These are phyloP conservation scores for Herpetospermum pedunculosum DNA, from an alignment of 306 rosid genomes.

Conservation along the genomic window DNA sequence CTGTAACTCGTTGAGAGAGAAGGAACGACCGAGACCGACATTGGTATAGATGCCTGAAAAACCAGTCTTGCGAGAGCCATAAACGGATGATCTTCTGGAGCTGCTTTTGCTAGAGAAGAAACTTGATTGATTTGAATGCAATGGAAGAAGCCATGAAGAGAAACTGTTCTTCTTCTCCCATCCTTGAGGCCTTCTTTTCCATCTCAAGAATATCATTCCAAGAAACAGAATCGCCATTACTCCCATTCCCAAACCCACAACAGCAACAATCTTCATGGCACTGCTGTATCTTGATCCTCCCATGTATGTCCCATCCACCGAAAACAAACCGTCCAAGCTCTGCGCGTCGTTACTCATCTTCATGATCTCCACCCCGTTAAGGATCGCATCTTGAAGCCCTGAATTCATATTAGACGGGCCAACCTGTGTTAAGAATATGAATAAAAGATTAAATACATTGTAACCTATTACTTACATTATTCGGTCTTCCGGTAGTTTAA, in stretches of 20 bases:
- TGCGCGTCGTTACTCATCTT: conserved; percentile 47
- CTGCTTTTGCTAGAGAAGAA: conserved; percentile 22
- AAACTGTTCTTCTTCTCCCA: conserved; percentile 36
- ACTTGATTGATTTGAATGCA: conserved; percentile 13
- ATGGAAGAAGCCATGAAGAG: conserved; percentile 64
- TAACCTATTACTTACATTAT: background rate
- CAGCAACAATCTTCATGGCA: conserved; percentile 27
- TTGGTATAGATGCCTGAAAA: conserved; percentile 20
- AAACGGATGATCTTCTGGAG: conserved; percentile 23
- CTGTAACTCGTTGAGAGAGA: conserved; percentile 39
- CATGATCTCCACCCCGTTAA: conserved; percentile 75
- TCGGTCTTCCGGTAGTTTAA: too few species aligned
- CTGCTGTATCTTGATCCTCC: conserved; percentile 16
- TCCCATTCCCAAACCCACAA: conserved; percentile 38
- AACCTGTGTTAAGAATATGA: conserved; percentile 2
- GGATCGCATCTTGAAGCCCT: conserved; percentile 37
- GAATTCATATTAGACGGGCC: conserved; percentile 33
- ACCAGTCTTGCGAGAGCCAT: conserved; percentile 36
- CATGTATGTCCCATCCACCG: conserved; percentile 35
- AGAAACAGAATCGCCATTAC: conserved; percentile 25
- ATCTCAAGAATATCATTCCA: conserved; percentile 18
- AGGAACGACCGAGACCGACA: conserved; percentile 29
- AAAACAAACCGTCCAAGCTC: conserved; percentile 49
- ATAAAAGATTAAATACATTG: background rate
- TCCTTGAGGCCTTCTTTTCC: conserved; percentile 41